Evolutionary conservation across 306 rosid genomes (phyloP), one percentile per base, ranked within the genome.

Genomic region (Sesbania bispinosa): DNA sequence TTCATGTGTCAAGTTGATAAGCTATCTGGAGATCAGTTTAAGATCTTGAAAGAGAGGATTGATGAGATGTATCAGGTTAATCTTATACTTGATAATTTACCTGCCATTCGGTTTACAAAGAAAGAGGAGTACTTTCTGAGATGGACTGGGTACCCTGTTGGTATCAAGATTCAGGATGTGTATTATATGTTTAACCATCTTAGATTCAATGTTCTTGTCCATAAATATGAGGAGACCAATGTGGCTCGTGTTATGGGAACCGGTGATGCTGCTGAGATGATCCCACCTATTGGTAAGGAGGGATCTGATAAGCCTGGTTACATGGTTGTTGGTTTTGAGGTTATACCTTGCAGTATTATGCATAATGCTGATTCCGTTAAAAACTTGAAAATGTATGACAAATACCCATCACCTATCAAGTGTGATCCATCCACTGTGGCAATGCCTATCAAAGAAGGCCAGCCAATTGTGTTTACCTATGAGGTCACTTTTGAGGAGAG

Each of bases 261-360:
- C 6, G 97, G 97, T 24, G 98, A 90, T 58, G 97, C 96, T 1
- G 88, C 92, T 0, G 98, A 87, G 73, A 82, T 86, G 87, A 85
- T 92, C 64, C 91, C 91, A 1, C 53, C 88, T 0, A 1, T 69
- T 5, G 81, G 76, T 29, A 86, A 88, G 76, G 72, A 73, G 27
- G 88, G 36, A 65, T 72, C 83, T 20, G 88, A 87, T 9, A 81
- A 39, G 58, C 98, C 92, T 0, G 98, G 97, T 15, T 93, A 87
- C 82, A 93, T 93, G 90, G 96, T 93, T 73, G 98, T 93, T 14
- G 98, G 98, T 69, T 93, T 93, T 85, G 98, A 93, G 87, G 97
- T 93, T 41, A 74, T 88, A 42, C 98, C 98, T 71, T 93, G 98
- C 84, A 93, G 93, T 69, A 43, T 82, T 35, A 15, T 59, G 83